Percentiles rank a stretch among this genome's conserved stretches.
These are phyloP conservation scores for Hysterangium stoloniferum DNA, from an alignment of 768 basidiomycete species.

Conservation along the genomic window DNA sequence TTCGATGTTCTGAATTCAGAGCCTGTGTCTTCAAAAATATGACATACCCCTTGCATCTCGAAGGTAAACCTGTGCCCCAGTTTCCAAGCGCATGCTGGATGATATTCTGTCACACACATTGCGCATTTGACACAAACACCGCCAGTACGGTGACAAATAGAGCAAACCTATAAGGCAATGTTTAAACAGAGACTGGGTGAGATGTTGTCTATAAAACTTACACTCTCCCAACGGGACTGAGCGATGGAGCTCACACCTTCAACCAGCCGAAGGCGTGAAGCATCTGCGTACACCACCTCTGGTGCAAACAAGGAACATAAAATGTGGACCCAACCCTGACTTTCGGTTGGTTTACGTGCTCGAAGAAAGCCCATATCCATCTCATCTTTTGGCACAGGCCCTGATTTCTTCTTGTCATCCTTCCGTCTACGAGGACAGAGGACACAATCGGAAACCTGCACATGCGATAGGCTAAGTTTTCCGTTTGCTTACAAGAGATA, in stretches of 20 bases:
- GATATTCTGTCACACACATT: slow-evolving; percentile 76
- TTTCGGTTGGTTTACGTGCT: slow-evolving; percentile 84
- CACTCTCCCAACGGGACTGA: slow-evolving; percentile 63
- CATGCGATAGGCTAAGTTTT: slow-evolving; percentile 3
- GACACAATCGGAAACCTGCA: slow-evolving; percentile 74
- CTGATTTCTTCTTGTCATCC: slow-evolving; percentile 38
- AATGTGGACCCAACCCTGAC: slow-evolving; percentile 87
- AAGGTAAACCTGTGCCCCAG: slow-evolving; percentile 84
- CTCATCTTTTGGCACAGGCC: slow-evolving; percentile 32
- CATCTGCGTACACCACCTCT: slow-evolving; percentile 78
- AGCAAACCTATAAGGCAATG: slow-evolving; percentile 48
- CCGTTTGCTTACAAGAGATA: background rate
- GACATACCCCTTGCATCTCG: slow-evolving; percentile 74
- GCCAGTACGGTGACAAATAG: slow-evolving; percentile 58
- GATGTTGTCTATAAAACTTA: slow-evolving; percentile 30
- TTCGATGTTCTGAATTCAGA: background rate
- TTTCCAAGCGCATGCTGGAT: slow-evolving; percentile 87
- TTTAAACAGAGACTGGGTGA: slow-evolving; percentile 12
- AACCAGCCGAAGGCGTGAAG: slow-evolving; percentile 61
- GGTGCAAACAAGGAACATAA: slow-evolving; percentile 84
- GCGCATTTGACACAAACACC: slow-evolving; percentile 82
- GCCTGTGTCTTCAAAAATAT: slow-evolving; percentile 7
- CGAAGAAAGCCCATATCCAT: slow-evolving; percentile 42
- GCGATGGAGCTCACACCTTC: slow-evolving; percentile 79
- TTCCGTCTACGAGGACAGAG: slow-evolving; percentile 63